These are phyloP conservation scores for Phytopythium sindhum DNA, from an alignment of 352 stramenopile species.

Conservation along the genomic window DNA sequence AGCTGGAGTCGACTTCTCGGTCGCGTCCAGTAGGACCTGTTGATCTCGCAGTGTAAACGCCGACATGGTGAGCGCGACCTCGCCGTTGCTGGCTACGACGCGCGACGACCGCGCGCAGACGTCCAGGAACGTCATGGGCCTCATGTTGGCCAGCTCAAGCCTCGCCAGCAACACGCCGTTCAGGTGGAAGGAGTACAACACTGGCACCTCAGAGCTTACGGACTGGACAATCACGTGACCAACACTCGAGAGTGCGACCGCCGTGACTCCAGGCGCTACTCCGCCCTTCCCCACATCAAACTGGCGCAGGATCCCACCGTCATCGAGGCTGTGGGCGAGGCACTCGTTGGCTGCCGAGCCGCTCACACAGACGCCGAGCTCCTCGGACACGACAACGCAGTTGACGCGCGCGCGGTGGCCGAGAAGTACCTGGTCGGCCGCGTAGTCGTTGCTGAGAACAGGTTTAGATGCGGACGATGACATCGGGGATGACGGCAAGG, in stretches of 20 bases:
- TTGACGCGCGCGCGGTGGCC: constrained; percentile 62
- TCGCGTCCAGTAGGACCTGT: constrained; percentile 49
- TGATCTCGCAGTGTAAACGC: constrained; percentile 45
- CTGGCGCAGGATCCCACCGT: constrained; percentile 63
- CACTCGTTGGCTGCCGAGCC: constrained; percentile 67
- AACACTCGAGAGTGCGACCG: constrained; percentile 57
- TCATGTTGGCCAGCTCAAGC: constrained; percentile 16
- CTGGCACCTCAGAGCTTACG: constrained; percentile 41
- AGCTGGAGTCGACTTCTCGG: background rate
- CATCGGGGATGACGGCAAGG: constrained; percentile 2
- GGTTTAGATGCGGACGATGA: constrained; percentile 34
- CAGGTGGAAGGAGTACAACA: constrained; percentile 71
- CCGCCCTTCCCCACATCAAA: constrained; percentile 39
- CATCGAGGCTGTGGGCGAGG: constrained; percentile 53
- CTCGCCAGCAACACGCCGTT: constrained; percentile 59
- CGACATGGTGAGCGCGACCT: constrained; percentile 39
- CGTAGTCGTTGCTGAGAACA: constrained; percentile 75
- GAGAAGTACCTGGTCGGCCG: constrained; percentile 70
- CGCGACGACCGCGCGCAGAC: constrained; percentile 66
- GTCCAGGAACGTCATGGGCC: constrained; percentile 45
- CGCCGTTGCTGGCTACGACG: constrained; percentile 62
- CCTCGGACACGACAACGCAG: constrained; percentile 63
- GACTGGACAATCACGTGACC: constrained; percentile 76
- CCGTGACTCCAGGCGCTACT: constrained; percentile 43
- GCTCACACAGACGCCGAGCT: constrained; percentile 71